These are phyloP conservation scores for Blastobotrys petasosporus DNA, from an alignment of 1,139 yeast species.

Conservation along the genomic window DNA sequence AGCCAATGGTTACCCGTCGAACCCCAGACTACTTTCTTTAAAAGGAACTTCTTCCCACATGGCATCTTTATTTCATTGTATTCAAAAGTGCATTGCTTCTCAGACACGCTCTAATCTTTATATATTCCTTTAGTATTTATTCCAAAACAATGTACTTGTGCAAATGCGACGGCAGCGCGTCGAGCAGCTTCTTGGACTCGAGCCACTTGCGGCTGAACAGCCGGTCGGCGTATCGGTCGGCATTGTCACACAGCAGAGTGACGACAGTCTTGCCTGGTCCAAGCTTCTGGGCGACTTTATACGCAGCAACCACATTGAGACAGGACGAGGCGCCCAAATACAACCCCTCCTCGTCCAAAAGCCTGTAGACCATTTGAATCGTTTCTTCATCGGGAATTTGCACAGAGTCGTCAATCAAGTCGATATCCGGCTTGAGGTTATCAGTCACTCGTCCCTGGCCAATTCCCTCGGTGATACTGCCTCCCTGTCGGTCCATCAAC, in stretches of 20 bases:
- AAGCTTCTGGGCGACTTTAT: slow-evolving; percentile 60
- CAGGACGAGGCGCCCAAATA: slow-evolving; percentile 88
- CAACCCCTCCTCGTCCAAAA: slow-evolving; percentile 84
- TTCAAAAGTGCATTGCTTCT: too few species aligned
- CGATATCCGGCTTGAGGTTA: slow-evolving; percentile 68
- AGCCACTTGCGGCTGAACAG: slow-evolving; percentile 76
- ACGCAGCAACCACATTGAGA: slow-evolving; percentile 77
- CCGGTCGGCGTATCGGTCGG: slow-evolving; percentile 80
- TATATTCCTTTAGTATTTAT: slow-evolving; percentile 13
- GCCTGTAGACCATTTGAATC: slow-evolving; percentile 73
- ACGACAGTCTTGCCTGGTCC: slow-evolving; percentile 82
- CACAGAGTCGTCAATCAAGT: slow-evolving; percentile 67
- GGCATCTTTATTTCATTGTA: too few species aligned
- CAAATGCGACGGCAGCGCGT: slow-evolving; percentile 62
- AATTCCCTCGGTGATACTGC: slow-evolving; percentile 86
- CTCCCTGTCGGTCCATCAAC: slow-evolving; percentile 56
- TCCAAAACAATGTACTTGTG: slow-evolving; percentile 54
- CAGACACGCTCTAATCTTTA: not conserved
- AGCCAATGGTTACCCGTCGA: slow-evolving; percentile 89
- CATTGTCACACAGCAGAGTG: slow-evolving; percentile 80
- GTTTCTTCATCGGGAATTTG: slow-evolving; percentile 67
- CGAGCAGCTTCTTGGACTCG: slow-evolving; percentile 53
- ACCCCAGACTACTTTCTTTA: slow-evolving; percentile 87
- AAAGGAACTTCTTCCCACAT: too few species aligned
- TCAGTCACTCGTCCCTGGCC: slow-evolving; percentile 92